A percentile compares a stretch with the other conserved stretches of the same genome.
These are phyloP conservation scores for Acacia melanoxylon DNA, from an alignment of 306 rosid genomes.

Conservation along the genomic window DNA sequence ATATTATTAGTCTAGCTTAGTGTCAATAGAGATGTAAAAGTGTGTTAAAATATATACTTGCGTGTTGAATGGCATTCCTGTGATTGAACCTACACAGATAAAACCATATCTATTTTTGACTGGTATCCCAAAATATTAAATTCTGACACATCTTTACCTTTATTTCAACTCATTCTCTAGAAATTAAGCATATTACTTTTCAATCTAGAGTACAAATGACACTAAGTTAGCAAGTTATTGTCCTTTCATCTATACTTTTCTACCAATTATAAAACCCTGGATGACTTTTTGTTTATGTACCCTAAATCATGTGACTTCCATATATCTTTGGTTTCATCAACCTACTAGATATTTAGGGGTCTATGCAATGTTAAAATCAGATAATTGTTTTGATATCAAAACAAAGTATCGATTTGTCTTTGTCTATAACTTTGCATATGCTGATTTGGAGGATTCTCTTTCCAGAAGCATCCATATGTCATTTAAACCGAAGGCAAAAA, in stretches of 20 bases:
- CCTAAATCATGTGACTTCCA: neutral
- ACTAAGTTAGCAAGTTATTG: neutral
- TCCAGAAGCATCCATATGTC: neutral
- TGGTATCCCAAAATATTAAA: neutral
- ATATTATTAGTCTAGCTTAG: neutral
- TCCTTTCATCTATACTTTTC: neutral
- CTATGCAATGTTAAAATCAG: constrained; percentile 10
- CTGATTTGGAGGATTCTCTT: neutral
- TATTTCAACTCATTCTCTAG: neutral
- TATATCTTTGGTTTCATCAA: neutral
- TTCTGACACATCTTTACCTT: neutral
- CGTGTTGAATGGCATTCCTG: neutral
- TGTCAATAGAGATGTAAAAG: neutral
- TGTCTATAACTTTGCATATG: neutral
- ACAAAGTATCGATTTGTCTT: neutral
- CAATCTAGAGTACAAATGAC: neutral
- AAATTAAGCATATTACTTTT: neutral
- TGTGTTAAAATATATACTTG: neutral
- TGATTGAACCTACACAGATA: neutral
- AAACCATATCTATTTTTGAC: neutral
- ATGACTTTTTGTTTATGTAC: neutral
- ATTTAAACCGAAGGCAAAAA: neutral
- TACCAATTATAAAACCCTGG: neutral
- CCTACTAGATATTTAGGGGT: neutral
- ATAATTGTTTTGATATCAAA: neutral